These are phyloP conservation scores for Yamadazyma taylorii DNA, from an alignment of 1,139 yeast species.

Conservation along the genomic window DNA sequence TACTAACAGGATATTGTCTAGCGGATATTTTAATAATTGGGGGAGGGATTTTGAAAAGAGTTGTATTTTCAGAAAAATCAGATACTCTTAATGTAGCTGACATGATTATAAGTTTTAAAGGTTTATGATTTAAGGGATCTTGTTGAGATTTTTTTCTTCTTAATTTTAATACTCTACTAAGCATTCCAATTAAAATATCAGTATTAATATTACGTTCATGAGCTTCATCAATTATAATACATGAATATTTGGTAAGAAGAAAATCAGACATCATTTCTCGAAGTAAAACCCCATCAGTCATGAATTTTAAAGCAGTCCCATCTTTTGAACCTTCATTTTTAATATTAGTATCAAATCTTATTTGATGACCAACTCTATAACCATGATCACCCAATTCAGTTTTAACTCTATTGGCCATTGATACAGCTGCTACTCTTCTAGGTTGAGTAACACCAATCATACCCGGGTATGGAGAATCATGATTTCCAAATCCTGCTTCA, in stretches of 20 bases:
- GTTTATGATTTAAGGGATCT: slow-evolving; percentile 51
- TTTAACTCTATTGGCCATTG: slow-evolving; percentile 91
- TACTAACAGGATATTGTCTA: slow-evolving; percentile 90
- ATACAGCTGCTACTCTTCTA: slow-evolving; percentile 96
- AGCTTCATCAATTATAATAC: slow-evolving; percentile 92
- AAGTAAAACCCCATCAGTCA: slow-evolving; percentile 97
- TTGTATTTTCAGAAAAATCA: slow-evolving; percentile 82
- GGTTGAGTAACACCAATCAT: slow-evolving; percentile 98
- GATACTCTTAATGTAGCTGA: slow-evolving; percentile 94
- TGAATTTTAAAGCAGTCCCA: slow-evolving; percentile 82
- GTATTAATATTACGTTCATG: slow-evolving; percentile 96
- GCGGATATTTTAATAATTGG: slow-evolving; percentile 92
- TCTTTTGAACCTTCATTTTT: slow-evolving; percentile 47
- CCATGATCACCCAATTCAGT: slow-evolving; percentile 82
- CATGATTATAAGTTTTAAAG: slow-evolving; percentile 75
- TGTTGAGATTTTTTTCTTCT: slow-evolving; percentile 57
- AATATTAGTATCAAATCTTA: slow-evolving; percentile 81
- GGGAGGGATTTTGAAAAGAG: slow-evolving; percentile 74
- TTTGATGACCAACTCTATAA: slow-evolving; percentile 80
- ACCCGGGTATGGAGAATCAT: slow-evolving; percentile 72
- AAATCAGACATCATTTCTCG: slow-evolving; percentile 93
- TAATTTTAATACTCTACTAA: slow-evolving; percentile 80
- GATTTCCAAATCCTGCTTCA: slow-evolving; percentile 83
- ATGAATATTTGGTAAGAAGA: slow-evolving; percentile 75
- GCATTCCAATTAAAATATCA: slow-evolving; percentile 91